Conservation (phyloP, 306 rosid genomes). For the Phaseolus lunatus region DNA sequence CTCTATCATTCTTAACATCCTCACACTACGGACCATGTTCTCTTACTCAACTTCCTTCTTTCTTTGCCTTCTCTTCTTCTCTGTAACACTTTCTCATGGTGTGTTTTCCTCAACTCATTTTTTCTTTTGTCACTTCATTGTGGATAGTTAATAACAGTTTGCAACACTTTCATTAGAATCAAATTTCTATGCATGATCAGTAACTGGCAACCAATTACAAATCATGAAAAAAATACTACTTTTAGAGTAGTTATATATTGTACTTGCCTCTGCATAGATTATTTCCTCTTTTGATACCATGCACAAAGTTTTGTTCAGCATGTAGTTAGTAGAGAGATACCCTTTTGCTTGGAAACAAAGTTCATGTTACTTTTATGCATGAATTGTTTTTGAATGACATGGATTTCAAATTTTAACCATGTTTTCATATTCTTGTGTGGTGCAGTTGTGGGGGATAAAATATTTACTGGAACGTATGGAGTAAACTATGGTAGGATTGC, state of each 20-base stretch:
- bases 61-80: conserved; percentile 59
- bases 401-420: neutral
- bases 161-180: neutral
- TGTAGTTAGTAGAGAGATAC: neutral
- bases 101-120: conserved; percentile 18
- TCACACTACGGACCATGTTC: conserved; percentile 53
- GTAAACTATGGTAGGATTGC: conserved; percentile 86
- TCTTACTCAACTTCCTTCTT: conserved; percentile 43
- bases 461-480: conserved; percentile 84
- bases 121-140: neutral
- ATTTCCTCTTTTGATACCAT: neutral
- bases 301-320: neutral
- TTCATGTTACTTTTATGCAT: neutral
- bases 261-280: too few species aligned
- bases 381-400: neutral
- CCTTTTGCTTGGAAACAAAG: neutral
- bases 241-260: neutral
- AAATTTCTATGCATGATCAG: neutral
- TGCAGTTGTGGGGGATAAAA: conserved; percentile 50
- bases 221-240: neutral
- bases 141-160: neutral
- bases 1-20: conserved; percentile 47
- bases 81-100: conserved; percentile 59
- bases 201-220: neutral
- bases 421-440: neutral